A percentile compares a stretch with the other conserved stretches of the same genome.
These are phyloP conservation scores for Podochytrium sp. DNA, from an alignment of 192 early-diverging fungal species.

Conservation along the genomic window DNA sequence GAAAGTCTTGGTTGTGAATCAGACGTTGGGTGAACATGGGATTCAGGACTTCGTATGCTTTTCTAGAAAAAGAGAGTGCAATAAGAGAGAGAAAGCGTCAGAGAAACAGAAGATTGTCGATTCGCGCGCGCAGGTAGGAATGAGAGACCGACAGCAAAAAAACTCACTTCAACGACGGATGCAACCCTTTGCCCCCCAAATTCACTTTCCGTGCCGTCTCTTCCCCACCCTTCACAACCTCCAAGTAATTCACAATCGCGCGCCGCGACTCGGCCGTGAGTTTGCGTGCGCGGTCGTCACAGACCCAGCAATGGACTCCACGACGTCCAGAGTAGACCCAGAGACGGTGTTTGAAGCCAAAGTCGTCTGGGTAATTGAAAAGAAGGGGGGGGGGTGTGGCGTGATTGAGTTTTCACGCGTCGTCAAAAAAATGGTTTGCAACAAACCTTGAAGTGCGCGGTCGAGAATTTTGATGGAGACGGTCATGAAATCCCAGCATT, in stretches of 20 bases:
- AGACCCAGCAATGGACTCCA: constrained; percentile 98
- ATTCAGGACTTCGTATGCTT: constrained; percentile 58
- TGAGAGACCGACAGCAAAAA: too few species aligned
- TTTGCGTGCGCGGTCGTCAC: constrained; percentile 82
- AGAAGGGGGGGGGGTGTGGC: not conserved
- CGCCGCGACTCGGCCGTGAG: constrained; percentile 78
- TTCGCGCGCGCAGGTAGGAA: too few species aligned
- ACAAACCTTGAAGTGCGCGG: constrained; percentile 64
- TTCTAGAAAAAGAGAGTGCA: too few species aligned
- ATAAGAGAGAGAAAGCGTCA: too few species aligned
- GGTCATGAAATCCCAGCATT: constrained; percentile 95
- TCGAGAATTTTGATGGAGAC: constrained; percentile 89
- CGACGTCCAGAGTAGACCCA: constrained; percentile 97
- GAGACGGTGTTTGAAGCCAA: constrained; percentile 89
- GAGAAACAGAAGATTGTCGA: too few species aligned
- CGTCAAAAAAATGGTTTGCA: constrained; percentile 1
- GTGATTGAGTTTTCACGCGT: not conserved
- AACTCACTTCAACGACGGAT: constrained; percentile 74
- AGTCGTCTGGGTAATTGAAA: constrained; percentile 70
- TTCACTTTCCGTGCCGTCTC: constrained; percentile 75
- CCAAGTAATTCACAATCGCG: constrained; percentile 83
- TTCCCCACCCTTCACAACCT: constrained; percentile 77
- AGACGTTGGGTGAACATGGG: constrained; percentile 75
- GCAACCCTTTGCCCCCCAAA: constrained; percentile 53
- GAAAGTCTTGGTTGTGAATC: constrained; percentile 74